Percentiles rank a stretch among this genome's conserved stretches.
Evolutionary conservation across 768 basidiomycete species (phyloP).

Genomic region (Chalciporus sphaerocephalus): DNA sequence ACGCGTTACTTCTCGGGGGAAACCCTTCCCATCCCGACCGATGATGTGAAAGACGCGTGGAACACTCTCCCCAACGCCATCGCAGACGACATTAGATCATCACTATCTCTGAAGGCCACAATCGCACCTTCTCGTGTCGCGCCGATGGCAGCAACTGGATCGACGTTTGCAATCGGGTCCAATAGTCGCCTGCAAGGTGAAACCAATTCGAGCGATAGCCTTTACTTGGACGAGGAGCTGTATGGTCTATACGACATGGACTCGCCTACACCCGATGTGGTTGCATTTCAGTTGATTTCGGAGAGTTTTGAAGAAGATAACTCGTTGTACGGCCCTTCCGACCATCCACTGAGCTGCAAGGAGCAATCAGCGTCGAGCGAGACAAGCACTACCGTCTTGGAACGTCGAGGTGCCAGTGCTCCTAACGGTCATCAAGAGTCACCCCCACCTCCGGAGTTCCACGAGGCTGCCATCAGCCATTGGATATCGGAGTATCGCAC

Average conservation of each 20-base stretch:
- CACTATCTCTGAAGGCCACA: constrained; percentile 8
- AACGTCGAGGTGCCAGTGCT: constrained; percentile 11
- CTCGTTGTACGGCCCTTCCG: neutral
- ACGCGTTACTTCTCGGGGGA: constrained; percentile 15
- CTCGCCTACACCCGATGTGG: constrained; percentile 1
- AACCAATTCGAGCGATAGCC: neutral
- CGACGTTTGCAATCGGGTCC: neutral
- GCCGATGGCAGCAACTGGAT: constrained; percentile 18
- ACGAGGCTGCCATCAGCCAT: constrained; percentile 9
- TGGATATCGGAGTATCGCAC: constrained; percentile 20
- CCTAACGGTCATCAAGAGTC: constrained; percentile 2
- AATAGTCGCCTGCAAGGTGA: neutral
- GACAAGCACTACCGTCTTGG: constrained; percentile 5
- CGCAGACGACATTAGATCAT: neutral
- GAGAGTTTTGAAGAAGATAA: neutral
- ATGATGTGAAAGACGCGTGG: constrained; percentile 19
- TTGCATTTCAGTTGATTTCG: neutral
- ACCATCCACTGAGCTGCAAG: neutral
- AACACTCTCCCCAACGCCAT: constrained; percentile 24
- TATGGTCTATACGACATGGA: constrained; percentile 1
- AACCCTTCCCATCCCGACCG: constrained; percentile 17
- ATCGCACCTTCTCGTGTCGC: constrained; percentile 11
- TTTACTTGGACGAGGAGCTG: constrained; percentile 2
- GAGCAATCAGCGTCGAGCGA: neutral
- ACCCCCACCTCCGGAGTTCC: constrained; percentile 11